Evolutionary conservation across 2,329 filamentous ascomycete species (phyloP), one percentile per base, ranked within the genome.

Genomic region (Xenoacremonium recifei): DNA sequence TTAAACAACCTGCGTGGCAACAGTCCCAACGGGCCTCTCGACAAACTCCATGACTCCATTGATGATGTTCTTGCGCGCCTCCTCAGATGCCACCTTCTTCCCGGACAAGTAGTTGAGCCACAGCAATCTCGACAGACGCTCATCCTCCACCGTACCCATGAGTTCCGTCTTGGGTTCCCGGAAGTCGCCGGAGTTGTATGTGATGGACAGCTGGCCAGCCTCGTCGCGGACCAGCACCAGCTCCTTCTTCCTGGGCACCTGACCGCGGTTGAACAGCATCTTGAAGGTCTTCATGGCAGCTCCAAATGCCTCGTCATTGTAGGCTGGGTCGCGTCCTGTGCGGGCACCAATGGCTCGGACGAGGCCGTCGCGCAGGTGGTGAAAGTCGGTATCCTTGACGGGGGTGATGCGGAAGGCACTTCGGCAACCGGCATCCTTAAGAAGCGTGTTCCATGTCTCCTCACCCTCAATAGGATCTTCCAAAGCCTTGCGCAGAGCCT

Each of bases 91-190:
- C 9, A 96, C 90, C 57, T 84, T 89, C 63, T 81, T 86, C 1
- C 93, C 93, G 4, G 82, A 89, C 21, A 99, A 72, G 66, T 96
- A 99, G 53, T 91, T 86, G 61, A 96, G 68, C 92, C 92, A 97
- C 17, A 97, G 70, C 45, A 92, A 69, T 44, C 87, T 80, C 42
- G 86, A 85, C 11, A 99, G 73, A 40, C 92, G 75, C 70, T 93
- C 87, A 59, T 97, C 93, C 0, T 66, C 57, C 1, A 97, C 82
- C 0, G 75, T 70, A 2, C 93, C 93, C 53, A 97, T 63, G 6
- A 72, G 62, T 64, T 77, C 63, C 71, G 73, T 66, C 37, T 65
- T 69, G 44, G 57, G 55, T 54, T 64, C 53, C 60, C 69, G 60
- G 61, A 72, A 75, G 34, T 76, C 71, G 47, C 84, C 77, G 50